Base-by-base conservation (phyloP, 441 rosid species). In the Flueggea neowawraea region DNA sequence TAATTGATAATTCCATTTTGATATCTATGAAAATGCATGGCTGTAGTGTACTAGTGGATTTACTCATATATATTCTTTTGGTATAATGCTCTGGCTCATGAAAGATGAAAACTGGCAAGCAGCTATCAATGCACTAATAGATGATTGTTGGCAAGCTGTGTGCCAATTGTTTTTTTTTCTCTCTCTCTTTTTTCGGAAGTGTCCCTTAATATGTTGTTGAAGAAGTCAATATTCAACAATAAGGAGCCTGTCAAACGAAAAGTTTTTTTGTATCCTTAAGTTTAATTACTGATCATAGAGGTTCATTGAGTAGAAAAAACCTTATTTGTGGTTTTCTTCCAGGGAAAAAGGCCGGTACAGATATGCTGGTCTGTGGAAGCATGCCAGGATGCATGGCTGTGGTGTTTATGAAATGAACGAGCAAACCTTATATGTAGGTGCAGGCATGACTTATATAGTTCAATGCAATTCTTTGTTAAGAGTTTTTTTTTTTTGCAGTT, bases 341-440 rank as follows among this genome's bases (percentile, higher is more conserved):
- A 91, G 98, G 83, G 95, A 87, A 80, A 87, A 82, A 78, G 96
- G 98, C 58, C 84, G 96, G 44, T 91, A 91, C 61, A 87, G 96
- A 54, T 91, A 91, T 77, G 93, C 95, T 76, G 96, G 98, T 55
- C 84, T 89, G 70, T 91, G 96, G 98, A 91, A 91, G 90, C 96
- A 84, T 64, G 88, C 91, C 31, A 81, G 91, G 73, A 80, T 91
- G 91, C 98, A 91, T 78, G 96, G 96, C 31, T 91, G 96, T 73
- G 98, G 95, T 66, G 78, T 87, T 52, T 91, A 91, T 68, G 91
- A 85, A 77, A 82, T 91, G 73, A 87, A 91, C 39, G 98, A 89
- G 67, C 84, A 82, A 15, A 28, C 60, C 57, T 39, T 80, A 36
- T 73, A 71, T 75, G 98, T 91, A 75, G 62, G 96, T 80, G 43